Evolutionary conservation across 2,329 filamentous ascomycete species (phyloP).

Genomic region (Mycosphaerella arachidis): DNA sequence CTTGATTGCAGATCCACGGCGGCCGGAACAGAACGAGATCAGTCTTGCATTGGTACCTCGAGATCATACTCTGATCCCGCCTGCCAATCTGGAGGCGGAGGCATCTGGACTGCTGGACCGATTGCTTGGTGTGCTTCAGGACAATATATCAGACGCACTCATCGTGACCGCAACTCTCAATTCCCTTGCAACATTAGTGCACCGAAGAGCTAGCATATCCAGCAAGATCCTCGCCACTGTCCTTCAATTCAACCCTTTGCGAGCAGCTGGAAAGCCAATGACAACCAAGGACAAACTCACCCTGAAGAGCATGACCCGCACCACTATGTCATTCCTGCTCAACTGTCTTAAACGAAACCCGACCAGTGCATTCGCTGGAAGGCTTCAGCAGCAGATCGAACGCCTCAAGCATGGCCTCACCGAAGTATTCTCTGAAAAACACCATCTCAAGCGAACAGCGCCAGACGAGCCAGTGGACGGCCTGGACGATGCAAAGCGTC

Average conservation of each 20-base stretch:
- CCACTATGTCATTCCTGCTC: conserved; percentile 74
- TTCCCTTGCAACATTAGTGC: conserved; percentile 75
- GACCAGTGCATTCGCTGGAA: conserved; percentile 65
- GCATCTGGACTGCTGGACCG: conserved; percentile 86
- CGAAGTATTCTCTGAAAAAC: conserved; percentile 74
- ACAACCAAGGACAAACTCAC: conserved; percentile 69
- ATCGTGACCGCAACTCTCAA: conserved; percentile 90
- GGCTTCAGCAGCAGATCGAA: conserved; percentile 85
- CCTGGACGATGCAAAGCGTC: conserved; percentile 74
- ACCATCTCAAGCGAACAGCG: conserved; percentile 64
- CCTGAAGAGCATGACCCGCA: conserved; percentile 92
- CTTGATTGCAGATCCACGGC: conserved; percentile 72
- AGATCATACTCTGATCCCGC: conserved; percentile 74
- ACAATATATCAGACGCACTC: conserved; percentile 76
- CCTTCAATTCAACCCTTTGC: conserved; percentile 87
- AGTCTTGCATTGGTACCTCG: conserved; percentile 80
- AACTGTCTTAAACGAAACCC: conserved; percentile 82
- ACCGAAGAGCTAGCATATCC: conserved; percentile 72
- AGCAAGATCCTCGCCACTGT: conserved; percentile 82
- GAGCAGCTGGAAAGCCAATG: conserved; percentile 52
- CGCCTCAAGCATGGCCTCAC: conserved; percentile 71
- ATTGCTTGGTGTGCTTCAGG: conserved; percentile 78
- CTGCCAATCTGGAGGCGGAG: conserved; percentile 83
- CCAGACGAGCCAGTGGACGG: conserved; percentile 67
- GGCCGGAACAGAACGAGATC: conserved; percentile 75